Conservation (phyloP, 2,329 filamentous ascomycete genomes). For the Exophiala oligosperma region DNA sequence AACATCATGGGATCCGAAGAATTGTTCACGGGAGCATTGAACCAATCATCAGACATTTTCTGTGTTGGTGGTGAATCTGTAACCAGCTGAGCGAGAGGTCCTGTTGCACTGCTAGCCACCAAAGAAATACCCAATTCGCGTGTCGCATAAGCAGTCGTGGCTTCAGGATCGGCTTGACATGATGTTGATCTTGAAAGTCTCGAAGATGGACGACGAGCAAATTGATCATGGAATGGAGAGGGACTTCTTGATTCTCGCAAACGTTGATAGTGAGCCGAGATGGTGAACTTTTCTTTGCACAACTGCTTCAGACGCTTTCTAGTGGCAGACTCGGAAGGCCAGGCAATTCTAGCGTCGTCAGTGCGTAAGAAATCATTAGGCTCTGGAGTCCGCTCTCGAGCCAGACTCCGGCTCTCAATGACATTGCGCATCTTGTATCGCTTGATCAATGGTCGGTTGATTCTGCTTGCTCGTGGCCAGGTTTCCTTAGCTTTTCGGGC, state of each 20-base stretch:
- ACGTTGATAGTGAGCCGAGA: conserved; percentile 65
- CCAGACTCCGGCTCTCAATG: conserved; percentile 21
- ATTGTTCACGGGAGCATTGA: conserved; percentile 36
- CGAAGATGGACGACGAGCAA: conserved; percentile 32
- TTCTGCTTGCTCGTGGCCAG: conserved; percentile 50
- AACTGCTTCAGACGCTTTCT: conserved; percentile 59
- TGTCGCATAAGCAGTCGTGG: conserved; percentile 41
- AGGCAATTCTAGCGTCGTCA: conserved; percentile 41
- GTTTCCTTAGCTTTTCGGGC: conserved; percentile 61
- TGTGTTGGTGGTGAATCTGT: conserved; percentile 29
- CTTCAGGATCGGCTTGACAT: conserved; percentile 23
- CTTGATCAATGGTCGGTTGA: conserved; percentile 24
- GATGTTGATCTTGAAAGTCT: conserved; percentile 25
- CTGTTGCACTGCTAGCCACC: conserved; percentile 41
- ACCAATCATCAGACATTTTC: conserved; percentile 35
- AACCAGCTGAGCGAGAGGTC: conserved; percentile 37
- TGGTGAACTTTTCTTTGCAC: conserved; percentile 61
- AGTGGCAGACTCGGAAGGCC: conserved; percentile 60
- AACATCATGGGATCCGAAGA: conserved; percentile 16
- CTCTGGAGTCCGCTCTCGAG: conserved; percentile 28
- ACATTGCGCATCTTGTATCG: conserved; percentile 29
- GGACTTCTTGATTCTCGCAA: conserved; percentile 61
- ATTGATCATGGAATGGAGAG: conserved; percentile 53
- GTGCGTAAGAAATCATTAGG: conserved; percentile 28
- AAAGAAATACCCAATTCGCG: conserved; percentile 48